Evolutionary conservation across 345 rosid species (phyloP).

Genomic region (Moringa oleifera): DNA sequence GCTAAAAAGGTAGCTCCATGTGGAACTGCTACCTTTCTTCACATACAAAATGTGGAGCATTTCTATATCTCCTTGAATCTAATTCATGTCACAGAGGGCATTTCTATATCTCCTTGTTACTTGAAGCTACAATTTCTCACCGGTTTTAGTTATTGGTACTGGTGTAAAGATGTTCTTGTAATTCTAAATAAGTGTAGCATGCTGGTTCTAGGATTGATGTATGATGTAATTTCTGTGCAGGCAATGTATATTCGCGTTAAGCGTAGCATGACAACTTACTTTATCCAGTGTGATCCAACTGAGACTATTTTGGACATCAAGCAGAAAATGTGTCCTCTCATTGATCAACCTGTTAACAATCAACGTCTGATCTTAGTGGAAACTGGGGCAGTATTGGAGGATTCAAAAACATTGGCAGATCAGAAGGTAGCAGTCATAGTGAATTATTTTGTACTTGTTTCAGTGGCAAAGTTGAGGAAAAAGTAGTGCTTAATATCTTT

Average conservation of each 20-base stretch:
- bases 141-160: background rate
- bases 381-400: conserved; percentile 60
- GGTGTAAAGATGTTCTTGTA: too few species aligned
- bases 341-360: conserved; percentile 59
- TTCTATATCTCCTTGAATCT: background rate
- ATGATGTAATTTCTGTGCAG: conserved; percentile 27
- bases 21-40: background rate
- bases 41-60: background rate
- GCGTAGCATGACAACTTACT: conserved; percentile 77
- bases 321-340: conserved; percentile 60
- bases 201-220: background rate
- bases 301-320: conserved; percentile 70
- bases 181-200: too few species aligned
- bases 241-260: conserved; percentile 95
- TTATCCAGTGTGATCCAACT: conserved; percentile 81
- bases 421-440: conserved; percentile 47
- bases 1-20: background rate
- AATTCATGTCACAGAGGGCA: background rate
- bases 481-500: too few species aligned
- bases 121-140: background rate
- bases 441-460: background rate
- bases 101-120: background rate
- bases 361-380: conserved; percentile 63
- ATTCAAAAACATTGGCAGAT: conserved; percentile 75
- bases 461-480: background rate